Percentiles rank a stretch among this genome's conserved stretches.
Evolutionary conservation across 345 rosid species (phyloP).

Genomic region (Salix exigua): DNA sequence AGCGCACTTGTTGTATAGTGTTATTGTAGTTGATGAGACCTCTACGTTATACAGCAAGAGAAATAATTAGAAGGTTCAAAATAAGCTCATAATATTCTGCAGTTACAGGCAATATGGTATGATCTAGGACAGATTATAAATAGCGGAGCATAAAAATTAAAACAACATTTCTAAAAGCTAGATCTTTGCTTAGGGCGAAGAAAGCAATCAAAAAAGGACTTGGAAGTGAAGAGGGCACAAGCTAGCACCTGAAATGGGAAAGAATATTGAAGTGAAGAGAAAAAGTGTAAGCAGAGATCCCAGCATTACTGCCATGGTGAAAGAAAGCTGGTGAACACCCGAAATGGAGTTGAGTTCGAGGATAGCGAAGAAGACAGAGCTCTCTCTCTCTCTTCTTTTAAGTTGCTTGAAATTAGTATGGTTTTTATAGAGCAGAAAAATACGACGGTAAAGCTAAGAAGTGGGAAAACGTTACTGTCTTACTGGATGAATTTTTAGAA

Average conservation of each 20-base stretch:
- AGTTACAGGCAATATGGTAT: background rate
- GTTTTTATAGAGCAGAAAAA: background rate
- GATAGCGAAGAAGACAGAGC: background rate
- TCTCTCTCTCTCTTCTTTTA: background rate
- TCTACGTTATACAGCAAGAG: constrained; percentile 3
- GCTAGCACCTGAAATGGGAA: constrained; percentile 20
- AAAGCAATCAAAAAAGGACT: background rate
- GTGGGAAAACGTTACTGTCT: background rate
- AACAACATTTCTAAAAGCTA: background rate
- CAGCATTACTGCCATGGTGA: constrained; percentile 23
- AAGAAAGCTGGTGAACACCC: background rate
- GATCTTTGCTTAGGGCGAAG: background rate
- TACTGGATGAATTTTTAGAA: background rate
- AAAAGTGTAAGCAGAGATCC: constrained; percentile 13
- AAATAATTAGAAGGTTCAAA: background rate
- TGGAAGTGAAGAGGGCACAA: background rate
- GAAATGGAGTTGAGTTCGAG: background rate
- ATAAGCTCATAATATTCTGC: background rate
- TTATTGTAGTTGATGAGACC: constrained; percentile 54
- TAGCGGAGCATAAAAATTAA: too few relatives aligned
- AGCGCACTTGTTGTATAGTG: constrained; percentile 67
- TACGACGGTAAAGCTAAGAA: background rate
- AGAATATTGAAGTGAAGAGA: constrained; percentile 29
- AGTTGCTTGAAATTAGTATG: background rate
- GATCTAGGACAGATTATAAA: background rate